Conservation (phyloP, 1,284 basidiomycete genomes). For the Malassezia restricta region DNA sequence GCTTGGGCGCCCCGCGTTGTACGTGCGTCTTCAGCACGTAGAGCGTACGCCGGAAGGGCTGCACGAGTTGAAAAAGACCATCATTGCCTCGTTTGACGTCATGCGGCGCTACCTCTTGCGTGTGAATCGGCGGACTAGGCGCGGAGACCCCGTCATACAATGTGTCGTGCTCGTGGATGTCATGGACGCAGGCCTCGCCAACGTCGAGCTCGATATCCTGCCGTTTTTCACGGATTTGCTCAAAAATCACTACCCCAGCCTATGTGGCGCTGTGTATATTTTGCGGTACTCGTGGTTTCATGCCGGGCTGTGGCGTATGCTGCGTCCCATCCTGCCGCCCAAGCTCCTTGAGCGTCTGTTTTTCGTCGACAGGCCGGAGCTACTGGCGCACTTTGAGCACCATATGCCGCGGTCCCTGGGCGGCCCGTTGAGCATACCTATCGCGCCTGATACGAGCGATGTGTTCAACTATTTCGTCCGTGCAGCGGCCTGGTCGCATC, state of each 20-base stretch:
- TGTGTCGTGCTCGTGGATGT: constrained; percentile 33
- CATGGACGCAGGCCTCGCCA: constrained; percentile 28
- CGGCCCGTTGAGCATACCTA: constrained; percentile 25
- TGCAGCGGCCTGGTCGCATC: constrained; percentile 9
- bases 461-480: constrained; percentile 23
- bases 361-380: constrained; percentile 57
- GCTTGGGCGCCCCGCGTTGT: constrained; percentile 32
- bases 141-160: constrained; percentile 23
- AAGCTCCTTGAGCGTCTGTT: constrained; percentile 60
- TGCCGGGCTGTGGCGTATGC: constrained; percentile 62
- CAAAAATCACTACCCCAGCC: constrained; percentile 42
- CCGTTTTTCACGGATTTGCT: constrained; percentile 41
- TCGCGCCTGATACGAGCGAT: constrained; percentile 30
- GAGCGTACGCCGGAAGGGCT: constrained; percentile 32
- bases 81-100: constrained; percentile 41
- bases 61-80: constrained; percentile 39
- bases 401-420: constrained; percentile 48
- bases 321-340: constrained; percentile 62
- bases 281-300: constrained; percentile 73
- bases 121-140: constrained; percentile 8
- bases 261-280: constrained; percentile 54
- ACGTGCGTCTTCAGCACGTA: constrained; percentile 33
- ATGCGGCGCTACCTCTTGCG: constrained; percentile 26
- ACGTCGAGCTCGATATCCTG: constrained; percentile 40
- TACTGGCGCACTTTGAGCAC: constrained; percentile 55